Base-by-base conservation (phyloP, 2,329 filamentous ascomycete species). In the Botryotinia convoluta region DNA sequence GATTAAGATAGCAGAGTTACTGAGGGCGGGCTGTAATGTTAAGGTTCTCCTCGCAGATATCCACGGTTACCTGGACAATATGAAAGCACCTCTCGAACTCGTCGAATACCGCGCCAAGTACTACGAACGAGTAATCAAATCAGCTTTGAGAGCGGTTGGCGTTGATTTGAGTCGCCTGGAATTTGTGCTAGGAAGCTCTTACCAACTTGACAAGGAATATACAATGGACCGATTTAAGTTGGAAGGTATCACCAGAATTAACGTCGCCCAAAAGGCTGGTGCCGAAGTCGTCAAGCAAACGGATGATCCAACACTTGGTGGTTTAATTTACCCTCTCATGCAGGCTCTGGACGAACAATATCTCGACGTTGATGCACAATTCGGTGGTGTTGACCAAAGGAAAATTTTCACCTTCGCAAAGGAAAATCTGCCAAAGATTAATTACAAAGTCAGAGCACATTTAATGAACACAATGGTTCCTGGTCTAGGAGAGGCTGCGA, bases 401-500 rank as follows among this genome's bases (percentile, higher is more conserved):
- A 98, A 97, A 84, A 90, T 97, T 75, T 97, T 97, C 81, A 91
- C 91, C 0, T 89, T 94, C 5, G 94, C 95, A 7, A 92, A 92
- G 76, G 95, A 98, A 77, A 92, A 91, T 83, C 84, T 98, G 44
- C 94, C 94, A 20, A 93, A 92, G 82, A 84, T 99, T 65, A 94
- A 94, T 69, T 98, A 97, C 86, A 89, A 89, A 77, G 81, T 83
- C 83, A 83, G 93, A 79, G 87, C 92, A 79, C 90, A 93, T 82
- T 79, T 94, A 72, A 91, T 94, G 87, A 94, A 94, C 82, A 90
- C 93, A 32, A 97, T 98, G 92, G 92, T 98, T 29, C 91, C 95
- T 0, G 95, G 96, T 57, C 85, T 98, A 18, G 86, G 88, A 76
- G 91, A 89, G 75, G 89, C 93, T 54, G 92, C 90, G 76, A 98